Evolutionary conservation across 192 early-diverging fungal species (phyloP), one percentile per base, ranked within the genome.

Genomic region (Coemansia sp.): DNA sequence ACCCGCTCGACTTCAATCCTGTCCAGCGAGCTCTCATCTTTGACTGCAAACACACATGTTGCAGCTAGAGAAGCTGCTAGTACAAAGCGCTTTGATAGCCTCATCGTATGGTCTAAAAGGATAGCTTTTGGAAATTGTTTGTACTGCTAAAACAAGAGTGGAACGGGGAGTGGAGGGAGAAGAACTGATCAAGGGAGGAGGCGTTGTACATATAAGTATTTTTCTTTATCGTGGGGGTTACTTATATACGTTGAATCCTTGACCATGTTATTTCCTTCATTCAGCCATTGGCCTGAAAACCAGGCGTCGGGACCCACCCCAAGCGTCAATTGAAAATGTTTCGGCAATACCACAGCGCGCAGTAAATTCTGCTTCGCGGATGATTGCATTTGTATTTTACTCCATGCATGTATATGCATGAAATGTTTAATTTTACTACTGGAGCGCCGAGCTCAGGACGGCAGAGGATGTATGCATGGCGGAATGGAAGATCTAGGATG

Each of bases 1-100:
- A 81, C 78, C 3, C 78, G 62, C 31, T 81, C 78, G 14, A 81
- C 57, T 37, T 81, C 78, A 26, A 81, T 62, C 19, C 62, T 56
- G 29, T 81, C 78, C 6, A 81, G 56, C 3, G 69, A 48, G 39
- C 65, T 65, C 14, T 56, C 57, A 3, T 59, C 54, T 12, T 47
- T 6, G 23, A 29, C 25, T 7, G 58, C 58, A 9, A 22, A 41
- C 22, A 62, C 57, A 43, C 35, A 19, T 23, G 26, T 45, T 26
- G 58, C 57, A 12, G 37, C 23, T 10, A 59, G 11, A 43, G 39
- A 45, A 7, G 21, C 39, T 22, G 6, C 22, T 53, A 53, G 5
- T 47, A 17, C 12, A 47, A 17, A 12, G 43, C n/a, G 4, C 3
- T 12, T 47, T 47, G 43, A 17, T 12, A 47, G 43, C 43, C n/a